phyloP scores from a whole-genome alignment of 2,329 filamentous ascomycete genomes.

The Sphaerulina vaccinii region DNA sequence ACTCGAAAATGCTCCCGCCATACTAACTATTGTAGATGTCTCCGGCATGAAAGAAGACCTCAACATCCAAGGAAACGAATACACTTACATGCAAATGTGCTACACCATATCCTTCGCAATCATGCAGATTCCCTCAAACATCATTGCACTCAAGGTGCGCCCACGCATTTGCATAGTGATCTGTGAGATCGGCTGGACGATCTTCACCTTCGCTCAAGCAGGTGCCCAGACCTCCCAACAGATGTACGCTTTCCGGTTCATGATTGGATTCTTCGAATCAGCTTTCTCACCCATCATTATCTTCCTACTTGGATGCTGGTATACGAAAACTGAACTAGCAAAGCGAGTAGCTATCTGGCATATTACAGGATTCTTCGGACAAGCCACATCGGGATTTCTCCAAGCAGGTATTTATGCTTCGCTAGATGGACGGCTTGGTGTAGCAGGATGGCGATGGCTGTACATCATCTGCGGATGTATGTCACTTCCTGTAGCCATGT shows the following conservation, averaged over 20 bases:
- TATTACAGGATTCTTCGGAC: constrained; percentile 11
- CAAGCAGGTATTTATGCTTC: constrained; percentile 15
- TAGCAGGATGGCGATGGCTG: constrained; percentile 19
- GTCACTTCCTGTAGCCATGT: constrained; percentile 52
- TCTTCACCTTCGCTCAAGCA: constrained; percentile 14
- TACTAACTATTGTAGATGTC: no score
- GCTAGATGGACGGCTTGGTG: constrained; percentile 9
- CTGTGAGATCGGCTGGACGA: constrained; percentile 1
- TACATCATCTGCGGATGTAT: constrained; percentile 49
- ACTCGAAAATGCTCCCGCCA: no score
- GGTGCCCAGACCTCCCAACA: constrained; percentile 12
- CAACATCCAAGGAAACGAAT: constrained; percentile 38
- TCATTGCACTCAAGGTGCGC: constrained; percentile 2
- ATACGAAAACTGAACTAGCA: constrained; percentile 14
- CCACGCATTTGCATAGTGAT: not conserved
- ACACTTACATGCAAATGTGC: constrained; percentile 25
- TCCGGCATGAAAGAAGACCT: constrained; percentile 44
- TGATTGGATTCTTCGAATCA: constrained; percentile 15
- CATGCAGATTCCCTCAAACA: constrained; percentile 8
- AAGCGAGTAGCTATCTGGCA: constrained; percentile 16
- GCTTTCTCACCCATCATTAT: constrained; percentile 2
- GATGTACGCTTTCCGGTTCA: constrained; percentile 16
- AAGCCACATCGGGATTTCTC: constrained; percentile 8
- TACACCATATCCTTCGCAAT: constrained; percentile 2
- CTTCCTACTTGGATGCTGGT: constrained; percentile 20